phyloP scores from a whole-genome alignment of 1,284 basidiomycete genomes.

The Cerrena zonata region DNA sequence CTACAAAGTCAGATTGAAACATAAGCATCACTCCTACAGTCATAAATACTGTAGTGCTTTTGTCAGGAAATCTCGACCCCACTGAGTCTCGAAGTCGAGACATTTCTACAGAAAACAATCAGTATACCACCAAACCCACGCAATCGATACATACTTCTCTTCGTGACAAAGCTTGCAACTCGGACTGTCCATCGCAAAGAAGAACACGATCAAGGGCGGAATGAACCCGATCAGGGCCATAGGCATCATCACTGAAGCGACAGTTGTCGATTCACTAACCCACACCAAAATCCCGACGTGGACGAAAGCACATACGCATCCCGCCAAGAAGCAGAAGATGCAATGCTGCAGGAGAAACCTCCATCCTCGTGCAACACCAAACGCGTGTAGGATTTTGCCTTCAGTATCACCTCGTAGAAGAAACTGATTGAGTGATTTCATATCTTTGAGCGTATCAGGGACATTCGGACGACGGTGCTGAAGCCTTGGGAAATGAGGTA shows the following conservation, averaged over 20 bases:
- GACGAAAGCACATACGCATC: slow-evolving; percentile 4
- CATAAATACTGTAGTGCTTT: no score
- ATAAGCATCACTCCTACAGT: no score
- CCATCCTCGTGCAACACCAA: slow-evolving; percentile 8
- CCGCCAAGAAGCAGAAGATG: slow-evolving; percentile 7
- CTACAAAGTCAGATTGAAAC: no score
- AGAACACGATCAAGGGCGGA: slow-evolving; percentile 1
- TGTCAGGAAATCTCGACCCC: no score
- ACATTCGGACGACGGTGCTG: background rate
- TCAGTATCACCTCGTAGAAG: slow-evolving; percentile 5
- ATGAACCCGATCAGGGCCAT: slow-evolving; percentile 3
- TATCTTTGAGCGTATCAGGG: background rate
- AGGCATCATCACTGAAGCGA: slow-evolving; percentile 5
- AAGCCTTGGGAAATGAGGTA: background rate
- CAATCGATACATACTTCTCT: slow-evolving; percentile 1
- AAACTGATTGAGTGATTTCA: background rate
- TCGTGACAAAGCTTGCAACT: background rate
- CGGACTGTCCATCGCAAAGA: slow-evolving; percentile 1
- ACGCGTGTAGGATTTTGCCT: slow-evolving; percentile 3
- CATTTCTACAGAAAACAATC: no score
- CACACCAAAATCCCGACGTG: slow-evolving; percentile 3
- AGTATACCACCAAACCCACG: no score
- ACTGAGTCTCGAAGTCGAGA: no score
- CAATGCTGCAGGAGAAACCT: slow-evolving; percentile 4
- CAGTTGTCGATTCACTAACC: slow-evolving; percentile 2